Conservation (phyloP, 805 yeast species). For the Pichia californica region DNA sequence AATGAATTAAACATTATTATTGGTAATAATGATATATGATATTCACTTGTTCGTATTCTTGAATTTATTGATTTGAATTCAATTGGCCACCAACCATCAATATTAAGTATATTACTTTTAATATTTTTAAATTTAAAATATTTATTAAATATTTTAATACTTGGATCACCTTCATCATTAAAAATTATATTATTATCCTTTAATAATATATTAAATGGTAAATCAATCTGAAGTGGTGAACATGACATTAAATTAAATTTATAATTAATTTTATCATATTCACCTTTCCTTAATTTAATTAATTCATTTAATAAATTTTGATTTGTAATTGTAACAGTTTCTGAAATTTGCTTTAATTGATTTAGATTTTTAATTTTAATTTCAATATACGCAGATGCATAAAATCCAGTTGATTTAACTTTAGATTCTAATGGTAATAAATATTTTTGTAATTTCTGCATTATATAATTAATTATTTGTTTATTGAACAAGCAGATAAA, state of each 20-base stretch:
- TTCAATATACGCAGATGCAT: constrained; percentile 1
- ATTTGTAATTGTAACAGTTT: constrained; percentile 1
- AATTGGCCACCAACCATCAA: constrained; percentile 18
- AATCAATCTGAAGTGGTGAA: not conserved
- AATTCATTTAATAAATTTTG: not conserved
- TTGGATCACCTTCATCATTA: no score
- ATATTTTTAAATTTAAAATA: not conserved
- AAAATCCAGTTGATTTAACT: not conserved
- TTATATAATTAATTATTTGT: no score
- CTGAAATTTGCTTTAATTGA: not conserved
- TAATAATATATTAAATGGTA: constrained; percentile 3
- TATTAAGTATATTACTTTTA: not conserved
- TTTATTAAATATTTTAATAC: not conserved
- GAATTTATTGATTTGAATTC: constrained; percentile 11
- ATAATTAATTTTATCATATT: not conserved
- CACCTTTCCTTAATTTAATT: not conserved
- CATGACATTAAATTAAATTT: not conserved
- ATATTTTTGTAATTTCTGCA: no score
- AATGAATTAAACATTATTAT: constrained; percentile 19
- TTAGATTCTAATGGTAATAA: no score
- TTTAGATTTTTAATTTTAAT: not conserved
- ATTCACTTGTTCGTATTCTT: constrained; percentile 5
- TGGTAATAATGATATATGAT: constrained; percentile 20
- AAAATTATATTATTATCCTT: no score
- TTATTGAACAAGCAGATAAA: no score